Percentiles rank a stretch among this genome's conserved stretches.
These are phyloP conservation scores for Saprolegnia parasitica DNA, from an alignment of 352 stramenopile genomes.

Conservation along the genomic window DNA sequence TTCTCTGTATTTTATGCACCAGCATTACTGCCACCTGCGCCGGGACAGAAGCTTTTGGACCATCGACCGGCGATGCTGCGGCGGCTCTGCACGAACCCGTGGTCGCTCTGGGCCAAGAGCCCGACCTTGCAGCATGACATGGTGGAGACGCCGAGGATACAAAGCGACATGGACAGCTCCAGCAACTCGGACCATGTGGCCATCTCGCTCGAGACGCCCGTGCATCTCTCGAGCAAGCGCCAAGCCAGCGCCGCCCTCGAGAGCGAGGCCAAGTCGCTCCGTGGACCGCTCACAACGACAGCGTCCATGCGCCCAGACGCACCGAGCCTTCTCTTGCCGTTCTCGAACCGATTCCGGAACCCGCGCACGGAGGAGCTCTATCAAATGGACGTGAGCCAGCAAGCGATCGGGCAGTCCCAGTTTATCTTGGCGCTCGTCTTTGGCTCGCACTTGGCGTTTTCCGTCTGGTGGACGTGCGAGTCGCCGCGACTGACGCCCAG, in stretches of 20 bases:
- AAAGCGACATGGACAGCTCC: not conserved
- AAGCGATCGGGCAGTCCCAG: constrained; percentile 22
- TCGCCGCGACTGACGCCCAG: not conserved
- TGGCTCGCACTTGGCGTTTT: constrained; percentile 5
- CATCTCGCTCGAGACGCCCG: not conserved
- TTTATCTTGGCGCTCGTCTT: constrained; percentile 9
- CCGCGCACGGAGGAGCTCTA: constrained; percentile 69
- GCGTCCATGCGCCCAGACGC: too few species aligned
- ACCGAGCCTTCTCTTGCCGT: constrained; percentile 19
- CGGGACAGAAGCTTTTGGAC: not conserved
- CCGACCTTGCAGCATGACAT: not conserved
- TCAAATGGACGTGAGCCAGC: constrained; percentile 45
- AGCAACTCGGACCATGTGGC: not conserved
- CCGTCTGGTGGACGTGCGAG: constrained; percentile 52
- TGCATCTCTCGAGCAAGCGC: not conserved
- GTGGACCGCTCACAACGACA: too few species aligned
- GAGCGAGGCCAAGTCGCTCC: too few species aligned
- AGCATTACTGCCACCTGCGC: not conserved
- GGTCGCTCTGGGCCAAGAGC: not conserved
- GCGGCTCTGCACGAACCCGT: not conserved
- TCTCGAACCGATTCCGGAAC: constrained; percentile 71
- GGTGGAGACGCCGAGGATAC: not conserved
- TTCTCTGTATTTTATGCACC: not conserved
- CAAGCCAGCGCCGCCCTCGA: too few species aligned
- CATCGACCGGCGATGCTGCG: not conserved